These are phyloP conservation scores for Lepidium didymum DNA, from an alignment of 345 rosid genomes.

Conservation along the genomic window DNA sequence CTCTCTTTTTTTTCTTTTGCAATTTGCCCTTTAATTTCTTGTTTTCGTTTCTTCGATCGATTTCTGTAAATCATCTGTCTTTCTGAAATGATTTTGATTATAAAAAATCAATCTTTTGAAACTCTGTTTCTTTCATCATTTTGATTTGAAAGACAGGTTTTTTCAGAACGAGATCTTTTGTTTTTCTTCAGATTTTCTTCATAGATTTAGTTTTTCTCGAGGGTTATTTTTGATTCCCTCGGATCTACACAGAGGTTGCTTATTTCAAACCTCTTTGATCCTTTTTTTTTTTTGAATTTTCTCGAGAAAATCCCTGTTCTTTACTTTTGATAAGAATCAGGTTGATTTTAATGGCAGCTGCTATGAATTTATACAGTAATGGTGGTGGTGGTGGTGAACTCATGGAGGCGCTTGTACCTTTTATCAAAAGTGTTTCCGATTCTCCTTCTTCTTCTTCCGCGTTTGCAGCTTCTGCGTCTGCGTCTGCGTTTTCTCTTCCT, in stretches of 20 bases:
- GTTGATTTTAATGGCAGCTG: constrained; percentile 44
- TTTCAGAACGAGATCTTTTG: constrained; percentile 69
- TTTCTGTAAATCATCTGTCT: constrained; percentile 78
- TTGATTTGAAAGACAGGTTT: constrained; percentile 56
- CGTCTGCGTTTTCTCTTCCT: constrained; percentile 12
- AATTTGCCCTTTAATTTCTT: too few relatives aligned
- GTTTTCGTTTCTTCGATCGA: constrained; percentile 70
- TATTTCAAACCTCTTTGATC: constrained; percentile 63
- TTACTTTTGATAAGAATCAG: constrained; percentile 45
- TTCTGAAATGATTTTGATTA: constrained; percentile 13
- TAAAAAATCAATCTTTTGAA: constrained; percentile 49
- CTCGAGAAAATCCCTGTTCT: constrained; percentile 28
- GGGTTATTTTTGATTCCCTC: constrained; percentile 73
- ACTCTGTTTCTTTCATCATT: not conserved
- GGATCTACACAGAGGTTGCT: constrained; percentile 48
- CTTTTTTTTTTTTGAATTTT: constrained; percentile 15
- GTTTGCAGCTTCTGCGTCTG: constrained; percentile 2
- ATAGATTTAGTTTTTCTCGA: constrained; percentile 34
- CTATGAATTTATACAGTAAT: constrained; percentile 56
- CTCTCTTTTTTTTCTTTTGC: too few relatives aligned
- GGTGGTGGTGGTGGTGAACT: constrained; percentile 60
- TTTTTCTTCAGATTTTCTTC: not conserved
- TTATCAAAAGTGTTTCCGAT: constrained; percentile 59
- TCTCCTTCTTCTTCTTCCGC: constrained; percentile 15
- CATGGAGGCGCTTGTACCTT: constrained; percentile 94